Evolutionary conservation across 108 stramenopile species (phyloP).

Genomic region (Aurantiochytrium sp.): DNA sequence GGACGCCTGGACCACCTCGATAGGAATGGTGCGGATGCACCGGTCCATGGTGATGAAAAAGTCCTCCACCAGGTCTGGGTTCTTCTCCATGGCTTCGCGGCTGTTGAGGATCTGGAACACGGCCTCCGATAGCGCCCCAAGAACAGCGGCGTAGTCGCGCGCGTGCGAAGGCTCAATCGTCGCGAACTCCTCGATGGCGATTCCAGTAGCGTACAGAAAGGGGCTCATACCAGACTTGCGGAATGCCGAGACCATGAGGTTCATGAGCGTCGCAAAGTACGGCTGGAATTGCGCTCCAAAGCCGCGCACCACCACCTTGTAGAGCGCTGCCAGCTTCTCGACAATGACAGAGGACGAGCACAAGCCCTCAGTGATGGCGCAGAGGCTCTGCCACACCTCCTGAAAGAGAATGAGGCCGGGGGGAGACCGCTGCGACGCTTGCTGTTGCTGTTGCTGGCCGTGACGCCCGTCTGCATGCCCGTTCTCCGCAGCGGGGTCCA

Average conservation of each 20-base stretch:
- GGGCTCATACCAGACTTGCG: neutral
- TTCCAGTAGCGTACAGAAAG: slow-evolving; percentile 4
- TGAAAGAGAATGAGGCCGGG: neutral
- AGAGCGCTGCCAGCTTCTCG: neutral
- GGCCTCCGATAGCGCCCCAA: neutral
- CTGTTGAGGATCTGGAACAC: neutral
- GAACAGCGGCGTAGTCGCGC: neutral
- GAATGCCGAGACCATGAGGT: neutral
- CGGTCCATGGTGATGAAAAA: neutral
- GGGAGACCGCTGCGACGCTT: neutral
- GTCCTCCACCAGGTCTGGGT: slow-evolving; percentile 12
- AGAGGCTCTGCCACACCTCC: neutral
- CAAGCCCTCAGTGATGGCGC: neutral
- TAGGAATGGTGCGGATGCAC: neutral
- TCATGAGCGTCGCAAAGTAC: neutral
- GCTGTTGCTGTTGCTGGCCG: too few relatives aligned
- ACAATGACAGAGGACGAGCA: neutral
- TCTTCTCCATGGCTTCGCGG: neutral
- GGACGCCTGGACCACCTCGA: neutral
- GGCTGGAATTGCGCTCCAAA: neutral
- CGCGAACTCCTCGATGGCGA: neutral
- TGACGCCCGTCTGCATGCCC: too few relatives aligned
- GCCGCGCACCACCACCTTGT: neutral
- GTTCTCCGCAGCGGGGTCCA: too few relatives aligned
- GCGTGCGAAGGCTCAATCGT: neutral